phyloP scores from a whole-genome alignment of 2,329 filamentous ascomycete genomes.

The Epichloe sibirici region DNA sequence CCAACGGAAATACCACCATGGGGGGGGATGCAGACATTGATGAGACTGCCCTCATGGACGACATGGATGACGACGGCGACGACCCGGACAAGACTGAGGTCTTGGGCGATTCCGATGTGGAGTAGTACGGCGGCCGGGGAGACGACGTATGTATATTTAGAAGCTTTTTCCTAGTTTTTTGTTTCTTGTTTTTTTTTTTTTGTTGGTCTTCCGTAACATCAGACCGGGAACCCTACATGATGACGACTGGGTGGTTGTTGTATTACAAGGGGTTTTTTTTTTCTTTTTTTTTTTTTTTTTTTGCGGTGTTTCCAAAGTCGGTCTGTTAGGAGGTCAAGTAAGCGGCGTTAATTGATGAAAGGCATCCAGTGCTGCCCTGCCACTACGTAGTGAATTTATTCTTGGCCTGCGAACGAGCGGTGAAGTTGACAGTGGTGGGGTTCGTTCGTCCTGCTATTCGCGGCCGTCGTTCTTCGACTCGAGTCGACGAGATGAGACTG shows the following conservation, averaged over 20 bases:
- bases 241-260: not conserved
- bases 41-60: conserved; percentile 27
- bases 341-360: too few species aligned
- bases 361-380: too few species aligned
- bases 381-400: too few species aligned
- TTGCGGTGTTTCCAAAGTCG: not conserved
- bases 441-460: too few species aligned
- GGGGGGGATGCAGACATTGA: conserved; percentile 45
- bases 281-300: not conserved
- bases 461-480: too few species aligned
- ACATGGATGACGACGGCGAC: conserved; percentile 34
- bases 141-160: not conserved
- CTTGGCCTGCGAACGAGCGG: too few species aligned
- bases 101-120: conserved; percentile 24
- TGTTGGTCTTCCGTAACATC: not conserved
- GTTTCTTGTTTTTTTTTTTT: not conserved
- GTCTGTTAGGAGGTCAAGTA: not conserved
- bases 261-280: not conserved
- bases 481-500: too few species aligned
- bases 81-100: conserved; percentile 27
- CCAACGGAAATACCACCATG: conserved; percentile 33
- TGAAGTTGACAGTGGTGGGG: too few species aligned
- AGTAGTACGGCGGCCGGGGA: conserved; percentile 9
- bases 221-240: not conserved
- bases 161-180: not conserved